Conservation (phyloP, 2,329 filamentous ascomycete species). For the Trichoderma sp. region DNA sequence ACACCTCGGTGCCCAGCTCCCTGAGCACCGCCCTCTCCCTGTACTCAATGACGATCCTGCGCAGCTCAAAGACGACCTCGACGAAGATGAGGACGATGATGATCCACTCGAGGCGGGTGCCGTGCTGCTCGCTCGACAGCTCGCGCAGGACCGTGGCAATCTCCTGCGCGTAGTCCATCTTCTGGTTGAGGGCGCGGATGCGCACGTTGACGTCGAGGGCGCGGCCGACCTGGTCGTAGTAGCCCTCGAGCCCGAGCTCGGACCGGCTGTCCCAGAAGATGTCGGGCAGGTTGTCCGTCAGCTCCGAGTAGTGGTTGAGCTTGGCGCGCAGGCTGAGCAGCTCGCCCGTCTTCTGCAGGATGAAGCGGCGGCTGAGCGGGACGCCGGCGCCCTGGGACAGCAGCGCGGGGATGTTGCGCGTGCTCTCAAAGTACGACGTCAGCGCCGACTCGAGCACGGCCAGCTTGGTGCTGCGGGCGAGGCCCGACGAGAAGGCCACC, state of each 20-base stretch:
- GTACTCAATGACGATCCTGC: slow-evolving; percentile 69
- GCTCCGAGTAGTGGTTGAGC: slow-evolving; percentile 93
- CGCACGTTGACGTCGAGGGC: slow-evolving; percentile 89
- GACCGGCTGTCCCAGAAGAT: slow-evolving; percentile 94
- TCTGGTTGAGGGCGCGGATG: slow-evolving; percentile 90
- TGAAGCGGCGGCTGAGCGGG: slow-evolving; percentile 65
- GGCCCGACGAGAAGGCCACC: slow-evolving; percentile 92
- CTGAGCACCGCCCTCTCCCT: slow-evolving; percentile 42
- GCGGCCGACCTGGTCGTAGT: slow-evolving; percentile 90
- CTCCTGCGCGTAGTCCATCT: slow-evolving; percentile 97
- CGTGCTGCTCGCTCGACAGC: slow-evolving; percentile 86
- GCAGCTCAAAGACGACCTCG: slow-evolving; percentile 85
- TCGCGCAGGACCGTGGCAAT: slow-evolving; percentile 88
- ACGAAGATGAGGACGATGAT: slow-evolving; percentile 93
- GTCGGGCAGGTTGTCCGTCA: slow-evolving; percentile 92
- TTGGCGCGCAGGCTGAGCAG: slow-evolving; percentile 86
- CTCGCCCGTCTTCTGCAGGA: slow-evolving; percentile 91
- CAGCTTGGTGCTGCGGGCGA: slow-evolving; percentile 90
- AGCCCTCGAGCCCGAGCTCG: slow-evolving; percentile 87
- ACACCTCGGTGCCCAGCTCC: slow-evolving; percentile 18
- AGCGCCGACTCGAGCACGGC: slow-evolving; percentile 86
- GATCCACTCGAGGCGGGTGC: slow-evolving; percentile 86
- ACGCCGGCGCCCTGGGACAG: slow-evolving; percentile 64
- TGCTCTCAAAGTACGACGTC: slow-evolving; percentile 82
- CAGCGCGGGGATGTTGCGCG: slow-evolving; percentile 76